Percentiles rank a stretch among this genome's conserved stretches.
Conservation (phyloP, 2,329 filamentous ascomycete genomes). For the Diaporthe sp. region DNA sequence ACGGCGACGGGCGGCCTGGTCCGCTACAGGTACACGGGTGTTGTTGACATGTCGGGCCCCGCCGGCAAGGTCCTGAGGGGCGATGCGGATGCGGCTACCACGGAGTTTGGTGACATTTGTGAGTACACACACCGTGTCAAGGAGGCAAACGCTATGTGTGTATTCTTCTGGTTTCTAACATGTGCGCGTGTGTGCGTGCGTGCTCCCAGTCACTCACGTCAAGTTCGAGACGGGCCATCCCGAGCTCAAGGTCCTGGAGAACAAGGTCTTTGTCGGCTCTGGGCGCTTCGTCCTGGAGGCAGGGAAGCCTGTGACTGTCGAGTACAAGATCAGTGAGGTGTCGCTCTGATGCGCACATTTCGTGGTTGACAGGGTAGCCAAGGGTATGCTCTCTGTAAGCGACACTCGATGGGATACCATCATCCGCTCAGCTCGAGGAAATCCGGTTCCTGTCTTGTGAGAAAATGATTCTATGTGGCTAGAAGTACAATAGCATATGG, state of each 20-base stretch:
- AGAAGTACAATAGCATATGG: constrained; percentile 27
- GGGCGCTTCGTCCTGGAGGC: constrained; percentile 58
- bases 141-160: background rate
- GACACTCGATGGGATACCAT: background rate
- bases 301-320: constrained; percentile 55
- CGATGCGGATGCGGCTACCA: constrained; percentile 53
- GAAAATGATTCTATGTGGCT: constrained; percentile 18
- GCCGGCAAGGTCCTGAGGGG: constrained; percentile 52
- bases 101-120: constrained; percentile 55
- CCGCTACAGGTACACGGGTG: constrained; percentile 55
- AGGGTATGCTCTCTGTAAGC: background rate
- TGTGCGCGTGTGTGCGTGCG: background rate
- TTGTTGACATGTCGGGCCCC: constrained; percentile 48
- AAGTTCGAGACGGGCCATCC: constrained; percentile 54
- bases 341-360: constrained; percentile 8
- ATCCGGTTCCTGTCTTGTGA: background rate
- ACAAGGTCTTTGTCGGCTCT: constrained; percentile 56
- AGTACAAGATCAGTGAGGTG: constrained; percentile 62
- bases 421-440: background rate
- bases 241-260: constrained; percentile 52
- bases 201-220: constrained; percentile 46
- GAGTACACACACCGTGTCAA: constrained; percentile 40
- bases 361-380: background rate
- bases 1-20: constrained; percentile 48
- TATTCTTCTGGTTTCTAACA: background rate